Conservation (phyloP, 2,329 filamentous ascomycete species). For the Aspergillus aculeatus region DNA sequence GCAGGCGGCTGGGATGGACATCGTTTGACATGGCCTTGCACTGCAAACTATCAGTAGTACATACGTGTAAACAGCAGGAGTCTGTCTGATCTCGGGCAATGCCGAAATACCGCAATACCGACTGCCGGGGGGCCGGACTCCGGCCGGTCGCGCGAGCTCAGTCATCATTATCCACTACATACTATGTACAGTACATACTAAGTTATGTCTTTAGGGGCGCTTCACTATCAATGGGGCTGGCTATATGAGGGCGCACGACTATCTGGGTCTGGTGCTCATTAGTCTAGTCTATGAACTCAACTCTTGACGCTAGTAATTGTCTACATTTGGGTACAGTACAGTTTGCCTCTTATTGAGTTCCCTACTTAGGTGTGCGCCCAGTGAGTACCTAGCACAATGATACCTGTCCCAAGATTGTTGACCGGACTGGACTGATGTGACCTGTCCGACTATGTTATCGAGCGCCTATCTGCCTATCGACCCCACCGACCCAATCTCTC, state of each 20-base stretch:
- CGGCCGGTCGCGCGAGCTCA: constrained; percentile 1
- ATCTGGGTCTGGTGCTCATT: no score
- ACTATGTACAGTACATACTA: no score
- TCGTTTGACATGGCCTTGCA: background rate
- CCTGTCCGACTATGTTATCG: background rate
- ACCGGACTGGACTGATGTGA: background rate
- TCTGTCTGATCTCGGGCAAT: background rate
- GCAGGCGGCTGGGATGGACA: no score
- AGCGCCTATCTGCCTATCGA: background rate
- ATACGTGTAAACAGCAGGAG: background rate
- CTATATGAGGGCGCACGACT: no score
- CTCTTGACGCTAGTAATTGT: no score
- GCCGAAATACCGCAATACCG: background rate
- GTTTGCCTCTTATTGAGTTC: no score
- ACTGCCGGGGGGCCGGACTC: background rate
- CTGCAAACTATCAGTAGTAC: background rate
- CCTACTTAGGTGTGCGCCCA: background rate
- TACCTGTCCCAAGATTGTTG: background rate
- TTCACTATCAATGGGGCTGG: no score
- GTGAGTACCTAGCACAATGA: background rate
- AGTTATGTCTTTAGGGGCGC: no score
- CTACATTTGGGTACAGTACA: no score
- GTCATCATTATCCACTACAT: background rate
- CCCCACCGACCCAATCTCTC: background rate
- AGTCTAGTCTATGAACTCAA: no score